phyloP scores from a whole-genome alignment of 352 stramenopile genomes.

The Blastocystis sp. region DNA sequence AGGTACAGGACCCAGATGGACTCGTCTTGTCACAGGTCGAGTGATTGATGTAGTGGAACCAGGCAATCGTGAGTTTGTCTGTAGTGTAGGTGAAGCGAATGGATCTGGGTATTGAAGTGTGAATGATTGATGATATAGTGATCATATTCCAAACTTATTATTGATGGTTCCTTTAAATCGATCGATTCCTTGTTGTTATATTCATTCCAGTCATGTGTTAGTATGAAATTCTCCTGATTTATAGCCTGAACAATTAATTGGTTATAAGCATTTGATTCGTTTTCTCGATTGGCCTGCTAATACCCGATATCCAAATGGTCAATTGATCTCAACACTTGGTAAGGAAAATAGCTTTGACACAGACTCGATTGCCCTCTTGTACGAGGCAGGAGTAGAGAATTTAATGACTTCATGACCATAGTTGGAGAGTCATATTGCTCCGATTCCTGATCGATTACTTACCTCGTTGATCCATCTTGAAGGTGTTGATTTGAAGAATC shows the following conservation, averaged over 20 bases:
- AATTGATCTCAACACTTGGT: not conserved
- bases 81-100: not conserved
- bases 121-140: not conserved
- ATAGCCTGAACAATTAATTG: not conserved
- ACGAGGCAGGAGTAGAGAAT: not conserved
- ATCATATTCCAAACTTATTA: not conserved
- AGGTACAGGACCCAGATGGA: not conserved
- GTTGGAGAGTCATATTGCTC: slow-evolving; percentile 27
- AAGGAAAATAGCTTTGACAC: slow-evolving; percentile 2
- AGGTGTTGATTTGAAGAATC: not conserved
- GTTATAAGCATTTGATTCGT: slow-evolving; percentile 34
- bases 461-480: not conserved
- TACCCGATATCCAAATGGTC: not conserved
- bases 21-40: not conserved
- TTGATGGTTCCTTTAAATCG: slow-evolving; percentile 14
- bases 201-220: not conserved
- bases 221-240: not conserved
- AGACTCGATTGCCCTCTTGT: slow-evolving; percentile 2
- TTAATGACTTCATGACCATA: not conserved
- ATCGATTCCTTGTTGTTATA: slow-evolving; percentile 18
- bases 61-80: slow-evolving; percentile 11
- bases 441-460: not conserved
- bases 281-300: not conserved
- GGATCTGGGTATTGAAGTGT: not conserved
- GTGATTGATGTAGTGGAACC: not conserved